These are phyloP conservation scores for Hymenoscyphus albidus DNA, from an alignment of 2,329 filamentous ascomycete species.

Conservation along the genomic window DNA sequence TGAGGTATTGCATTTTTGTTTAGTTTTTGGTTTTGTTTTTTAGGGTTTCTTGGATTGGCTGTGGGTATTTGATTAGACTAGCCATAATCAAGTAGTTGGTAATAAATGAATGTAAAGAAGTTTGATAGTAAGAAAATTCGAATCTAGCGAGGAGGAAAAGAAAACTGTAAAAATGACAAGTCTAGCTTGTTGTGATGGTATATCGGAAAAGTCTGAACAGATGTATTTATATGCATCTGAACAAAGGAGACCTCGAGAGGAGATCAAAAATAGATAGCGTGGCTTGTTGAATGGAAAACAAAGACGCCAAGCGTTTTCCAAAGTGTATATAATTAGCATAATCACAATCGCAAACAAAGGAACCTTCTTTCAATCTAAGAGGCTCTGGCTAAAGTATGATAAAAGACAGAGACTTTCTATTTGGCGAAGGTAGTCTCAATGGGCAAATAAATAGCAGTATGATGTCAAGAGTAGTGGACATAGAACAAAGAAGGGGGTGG, in stretches of 20 bases:
- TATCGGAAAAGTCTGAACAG: not conserved
- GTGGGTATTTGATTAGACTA: not conserved
- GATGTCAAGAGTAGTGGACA: too few relatives aligned
- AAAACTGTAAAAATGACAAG: not conserved
- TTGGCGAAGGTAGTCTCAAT: too few relatives aligned
- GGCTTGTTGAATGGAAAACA: not conserved
- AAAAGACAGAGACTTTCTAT: too few relatives aligned
- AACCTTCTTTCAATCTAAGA: too few relatives aligned
- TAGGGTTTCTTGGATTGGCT: not conserved
- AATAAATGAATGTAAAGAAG: not conserved
- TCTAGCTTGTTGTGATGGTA: not conserved
- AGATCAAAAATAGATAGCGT: not conserved
- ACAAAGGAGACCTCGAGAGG: not conserved
- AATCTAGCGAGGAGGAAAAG: not conserved
- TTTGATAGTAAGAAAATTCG: not conserved
- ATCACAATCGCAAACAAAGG: too few relatives aligned
- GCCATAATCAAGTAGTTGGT: not conserved
- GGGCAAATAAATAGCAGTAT: too few relatives aligned
- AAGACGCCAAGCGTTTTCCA: too few relatives aligned
- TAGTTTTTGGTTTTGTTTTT: not conserved
- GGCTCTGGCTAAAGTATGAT: too few relatives aligned
- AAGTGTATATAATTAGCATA: too few relatives aligned
- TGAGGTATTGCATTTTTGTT: constrained; percentile 7
- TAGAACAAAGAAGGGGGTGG: too few relatives aligned
- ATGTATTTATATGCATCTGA: not conserved